Evolutionary conservation across 805 yeast species (phyloP).

Genomic region (Hanseniaspora guilliermondii): DNA sequence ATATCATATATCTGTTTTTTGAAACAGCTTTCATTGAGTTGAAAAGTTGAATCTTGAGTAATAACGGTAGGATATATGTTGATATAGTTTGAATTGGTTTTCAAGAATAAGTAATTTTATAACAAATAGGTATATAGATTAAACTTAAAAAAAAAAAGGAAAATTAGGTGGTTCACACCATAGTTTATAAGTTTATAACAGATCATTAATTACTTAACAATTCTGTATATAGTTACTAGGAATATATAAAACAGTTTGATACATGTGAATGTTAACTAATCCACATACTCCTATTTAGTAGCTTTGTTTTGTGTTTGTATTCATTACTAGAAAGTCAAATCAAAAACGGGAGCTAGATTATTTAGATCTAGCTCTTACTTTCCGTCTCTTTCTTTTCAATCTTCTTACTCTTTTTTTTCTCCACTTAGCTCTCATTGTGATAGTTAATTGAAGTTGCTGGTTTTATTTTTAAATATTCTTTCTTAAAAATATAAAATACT

Average conservation of each 20-base stretch:
- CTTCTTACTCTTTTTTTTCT: conserved; percentile 99
- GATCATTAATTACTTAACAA: background rate
- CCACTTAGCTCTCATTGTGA: conserved; percentile 90
- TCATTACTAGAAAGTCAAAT: background rate
- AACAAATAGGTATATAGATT: no score
- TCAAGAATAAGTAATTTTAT: no score
- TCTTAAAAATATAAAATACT: background rate
- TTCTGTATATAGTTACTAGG: background rate
- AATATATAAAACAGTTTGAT: background rate
- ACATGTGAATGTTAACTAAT: background rate
- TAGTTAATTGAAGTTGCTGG: conserved; percentile 18
- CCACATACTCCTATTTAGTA: background rate
- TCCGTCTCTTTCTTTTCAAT: conserved; percentile 99
- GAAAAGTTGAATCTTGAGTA: no score
- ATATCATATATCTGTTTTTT: no score
- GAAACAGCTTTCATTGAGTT: no score
- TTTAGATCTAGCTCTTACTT: conserved; percentile 99
- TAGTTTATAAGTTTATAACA: background rate
- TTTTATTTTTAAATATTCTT: conserved; percentile 10
- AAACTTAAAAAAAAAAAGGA: no score
- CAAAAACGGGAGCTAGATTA: conserved; percentile 39
- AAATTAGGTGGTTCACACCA: no score
- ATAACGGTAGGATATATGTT: no score
- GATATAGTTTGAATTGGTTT: no score
- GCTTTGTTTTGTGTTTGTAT: background rate